A percentile compares a stretch with the other conserved stretches of the same genome.
Evolutionary conservation across 1,139 yeast species (phyloP).

Genomic region (Scheffersomyces quercinus): DNA sequence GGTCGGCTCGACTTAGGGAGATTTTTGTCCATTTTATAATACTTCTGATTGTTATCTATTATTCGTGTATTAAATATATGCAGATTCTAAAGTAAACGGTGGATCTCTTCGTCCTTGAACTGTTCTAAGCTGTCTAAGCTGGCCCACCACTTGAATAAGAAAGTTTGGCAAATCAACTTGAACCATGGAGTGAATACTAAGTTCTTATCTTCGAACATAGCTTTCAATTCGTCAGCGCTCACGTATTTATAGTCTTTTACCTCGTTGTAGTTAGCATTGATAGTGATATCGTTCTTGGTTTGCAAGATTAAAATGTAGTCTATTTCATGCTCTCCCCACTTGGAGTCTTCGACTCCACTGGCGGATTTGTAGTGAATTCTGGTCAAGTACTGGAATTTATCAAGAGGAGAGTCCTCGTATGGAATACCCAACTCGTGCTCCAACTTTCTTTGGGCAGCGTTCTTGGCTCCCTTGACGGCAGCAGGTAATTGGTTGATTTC

Average conservation of each 20-base stretch:
- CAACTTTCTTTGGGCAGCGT: conserved; percentile 89
- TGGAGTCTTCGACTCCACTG: conserved; percentile 58
- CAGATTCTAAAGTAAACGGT: conserved; percentile 38
- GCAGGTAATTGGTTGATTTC: conserved; percentile 43
- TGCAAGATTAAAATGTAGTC: conserved; percentile 87
- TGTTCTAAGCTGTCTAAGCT: conserved; percentile 57
- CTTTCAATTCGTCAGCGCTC: conserved; percentile 60
- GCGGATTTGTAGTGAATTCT: conserved; percentile 95
- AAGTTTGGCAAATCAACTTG: conserved; percentile 88
- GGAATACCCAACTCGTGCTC: conserved; percentile 90
- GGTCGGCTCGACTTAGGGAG: too few species aligned
- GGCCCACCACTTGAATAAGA: conserved; percentile 93
- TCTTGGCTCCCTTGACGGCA: conserved; percentile 76
- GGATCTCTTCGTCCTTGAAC: conserved; percentile 47
- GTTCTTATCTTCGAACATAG: conserved; percentile 67
- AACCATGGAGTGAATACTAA: conserved; percentile 96
- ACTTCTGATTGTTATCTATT: background rate
- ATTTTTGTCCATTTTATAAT: too few species aligned
- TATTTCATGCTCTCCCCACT: conserved; percentile 98
- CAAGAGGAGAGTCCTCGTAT: conserved; percentile 59
- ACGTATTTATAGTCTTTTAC: conserved; percentile 83
- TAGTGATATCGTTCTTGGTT: conserved; percentile 53
- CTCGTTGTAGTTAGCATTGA: conserved; percentile 70
- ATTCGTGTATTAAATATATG: background rate
- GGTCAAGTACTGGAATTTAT: conserved; percentile 77